Evolutionary conservation across 2,329 filamentous ascomycete genomes (phyloP).

Genomic region (Colletotrichum spinosum): DNA sequence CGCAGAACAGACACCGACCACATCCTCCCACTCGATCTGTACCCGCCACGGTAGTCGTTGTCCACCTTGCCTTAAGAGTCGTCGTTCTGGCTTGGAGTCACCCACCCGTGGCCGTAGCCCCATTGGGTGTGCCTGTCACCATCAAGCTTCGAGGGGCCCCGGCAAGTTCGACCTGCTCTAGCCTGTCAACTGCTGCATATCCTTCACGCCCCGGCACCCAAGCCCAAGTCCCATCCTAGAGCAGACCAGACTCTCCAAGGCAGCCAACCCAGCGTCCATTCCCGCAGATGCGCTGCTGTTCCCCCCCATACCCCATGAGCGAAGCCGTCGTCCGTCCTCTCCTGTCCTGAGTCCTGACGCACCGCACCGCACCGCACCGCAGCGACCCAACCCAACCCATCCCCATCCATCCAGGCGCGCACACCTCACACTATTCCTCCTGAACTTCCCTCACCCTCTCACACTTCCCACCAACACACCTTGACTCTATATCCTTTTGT

Average conservation of each 20-base stretch:
- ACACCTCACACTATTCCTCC: slow-evolving; percentile 31
- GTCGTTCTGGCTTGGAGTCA: slow-evolving; percentile 20
- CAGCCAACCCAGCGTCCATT: slow-evolving; percentile 31
- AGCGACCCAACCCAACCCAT: slow-evolving; percentile 29
- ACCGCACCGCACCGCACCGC: slow-evolving; percentile 24
- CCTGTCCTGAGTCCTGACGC: slow-evolving; percentile 34
- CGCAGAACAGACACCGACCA: not conserved
- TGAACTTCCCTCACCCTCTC: slow-evolving; percentile 29
- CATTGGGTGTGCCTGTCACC: slow-evolving; percentile 36
- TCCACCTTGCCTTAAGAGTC: slow-evolving; percentile 28
- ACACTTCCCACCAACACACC: slow-evolving; percentile 38
- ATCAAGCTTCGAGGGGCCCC: slow-evolving; percentile 40
- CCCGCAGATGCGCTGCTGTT: slow-evolving; percentile 23
- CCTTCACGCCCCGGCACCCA: slow-evolving; percentile 29
- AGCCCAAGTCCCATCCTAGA: slow-evolving; percentile 21
- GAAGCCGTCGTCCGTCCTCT: slow-evolving; percentile 30
- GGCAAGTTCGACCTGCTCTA: slow-evolving; percentile 34
- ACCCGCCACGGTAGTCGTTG: slow-evolving; percentile 32
- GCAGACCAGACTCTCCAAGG: slow-evolving; percentile 34
- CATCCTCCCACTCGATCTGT: no score
- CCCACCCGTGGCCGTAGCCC: slow-evolving; percentile 35
- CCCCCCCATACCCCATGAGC: slow-evolving; percentile 21
- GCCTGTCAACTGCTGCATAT: slow-evolving; percentile 37
- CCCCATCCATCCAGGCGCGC: slow-evolving; percentile 34
- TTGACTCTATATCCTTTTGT: slow-evolving; percentile 29